Evolutionary conservation across 1,284 basidiomycete genomes (phyloP).

Genomic region (Waitea zeae): DNA sequence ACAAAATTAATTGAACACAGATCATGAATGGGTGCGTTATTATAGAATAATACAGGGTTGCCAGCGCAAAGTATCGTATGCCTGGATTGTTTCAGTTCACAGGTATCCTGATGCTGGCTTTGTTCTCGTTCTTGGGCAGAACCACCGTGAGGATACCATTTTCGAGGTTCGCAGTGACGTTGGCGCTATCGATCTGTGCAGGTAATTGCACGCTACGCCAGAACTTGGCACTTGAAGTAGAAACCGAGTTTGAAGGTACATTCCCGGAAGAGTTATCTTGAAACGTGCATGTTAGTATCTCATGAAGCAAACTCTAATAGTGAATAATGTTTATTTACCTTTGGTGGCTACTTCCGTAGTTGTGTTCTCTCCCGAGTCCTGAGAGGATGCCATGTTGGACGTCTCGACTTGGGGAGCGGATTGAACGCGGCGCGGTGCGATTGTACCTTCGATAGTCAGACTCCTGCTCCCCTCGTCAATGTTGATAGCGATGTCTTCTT

Average conservation of each 20-base stretch:
- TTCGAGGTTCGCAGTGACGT: conserved; percentile 43
- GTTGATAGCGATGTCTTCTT: conserved; percentile 55
- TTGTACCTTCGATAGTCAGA: conserved; percentile 53
- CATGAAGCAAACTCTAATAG: neutral
- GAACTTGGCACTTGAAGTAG: conserved; percentile 36
- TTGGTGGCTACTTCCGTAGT: conserved; percentile 11
- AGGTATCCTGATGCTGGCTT: conserved; percentile 22
- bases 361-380: too few species aligned
- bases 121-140: conserved; percentile 43
- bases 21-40: neutral
- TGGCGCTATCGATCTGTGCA: conserved; percentile 34
- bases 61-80: neutral
- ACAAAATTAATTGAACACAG: neutral
- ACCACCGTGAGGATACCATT: conserved; percentile 53
- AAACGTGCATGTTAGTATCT: neutral
- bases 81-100: conserved; percentile 16
- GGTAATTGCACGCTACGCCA: conserved; percentile 56
- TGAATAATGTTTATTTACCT: conserved; percentile 10
- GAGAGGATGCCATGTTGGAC: neutral
- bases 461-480: conserved; percentile 53
- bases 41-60: neutral
- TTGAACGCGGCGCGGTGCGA: conserved; percentile 16
- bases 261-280: too few species aligned
- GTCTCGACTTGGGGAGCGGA: conserved; percentile 1
- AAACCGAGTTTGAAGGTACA: conserved; percentile 42